These are phyloP conservation scores for Xylaria grammica DNA, from an alignment of 495 filamentous ascomycete species.

Conservation along the genomic window DNA sequence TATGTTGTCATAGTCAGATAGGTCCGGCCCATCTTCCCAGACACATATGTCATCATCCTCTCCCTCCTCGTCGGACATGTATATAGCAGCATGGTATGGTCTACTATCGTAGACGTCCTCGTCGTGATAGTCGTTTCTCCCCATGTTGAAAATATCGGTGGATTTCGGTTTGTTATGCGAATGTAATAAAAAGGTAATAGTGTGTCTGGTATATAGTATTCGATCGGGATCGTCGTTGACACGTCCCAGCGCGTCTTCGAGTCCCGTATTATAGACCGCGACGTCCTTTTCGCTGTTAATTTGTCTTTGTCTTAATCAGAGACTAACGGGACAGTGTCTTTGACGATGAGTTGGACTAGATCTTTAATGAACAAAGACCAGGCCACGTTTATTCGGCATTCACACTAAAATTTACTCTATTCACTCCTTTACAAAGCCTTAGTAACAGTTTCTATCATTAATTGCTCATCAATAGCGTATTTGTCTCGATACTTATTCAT, in stretches of 20 bases:
- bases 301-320: neutral
- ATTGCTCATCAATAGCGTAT: too few species aligned
- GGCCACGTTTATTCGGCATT: neutral
- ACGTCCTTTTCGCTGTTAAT: neutral
- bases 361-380: neutral
- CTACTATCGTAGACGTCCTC: slow-evolving; percentile 23
- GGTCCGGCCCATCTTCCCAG: slow-evolving; percentile 20
- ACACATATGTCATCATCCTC: slow-evolving; percentile 31
- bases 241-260: neutral
- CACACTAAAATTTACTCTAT: too few species aligned
- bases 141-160: neutral
- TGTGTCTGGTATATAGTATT: too few species aligned
- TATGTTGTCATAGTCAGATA: slow-evolving; percentile 16
- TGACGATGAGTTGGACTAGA: neutral
- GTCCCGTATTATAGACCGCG: neutral
- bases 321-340: neutral
- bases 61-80: slow-evolving; percentile 24
- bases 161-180: too few species aligned
- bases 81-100: slow-evolving; percentile 31
- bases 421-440: too few species aligned
- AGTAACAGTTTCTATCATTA: too few species aligned
- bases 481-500: too few species aligned
- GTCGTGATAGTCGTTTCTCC: neutral
- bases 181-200: too few species aligned
- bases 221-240: neutral